Conservation (phyloP, 2,329 filamentous ascomycete genomes). For the Penicillium capsulatum region DNA sequence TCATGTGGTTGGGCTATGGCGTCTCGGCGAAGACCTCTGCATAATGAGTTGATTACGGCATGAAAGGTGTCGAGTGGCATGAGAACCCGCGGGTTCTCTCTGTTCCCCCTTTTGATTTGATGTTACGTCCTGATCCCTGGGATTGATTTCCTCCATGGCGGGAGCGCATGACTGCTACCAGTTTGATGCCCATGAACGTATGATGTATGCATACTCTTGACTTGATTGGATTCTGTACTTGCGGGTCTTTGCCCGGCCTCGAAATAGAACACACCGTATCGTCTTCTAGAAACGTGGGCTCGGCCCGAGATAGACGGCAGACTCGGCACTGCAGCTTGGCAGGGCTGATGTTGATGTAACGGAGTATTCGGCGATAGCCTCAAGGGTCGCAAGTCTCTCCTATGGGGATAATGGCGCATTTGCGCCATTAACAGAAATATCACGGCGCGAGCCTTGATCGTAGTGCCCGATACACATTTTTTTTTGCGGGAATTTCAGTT, state of each 20-base stretch:
- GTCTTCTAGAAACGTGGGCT: too few relatives aligned
- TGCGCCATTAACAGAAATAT: too few relatives aligned
- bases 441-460: too few relatives aligned
- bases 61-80: constrained; percentile 12
- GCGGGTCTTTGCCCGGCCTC: too few relatives aligned
- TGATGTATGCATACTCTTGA: constrained; percentile 36
- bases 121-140: constrained; percentile 15
- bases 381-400: too few relatives aligned
- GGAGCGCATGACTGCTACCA: constrained; percentile 20
- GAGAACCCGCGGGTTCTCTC: constrained; percentile 7
- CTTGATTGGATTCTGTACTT: constrained; percentile 14
- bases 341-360: background rate
- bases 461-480: background rate
- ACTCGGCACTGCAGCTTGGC: too few relatives aligned
- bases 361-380: too few relatives aligned
- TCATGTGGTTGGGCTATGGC: constrained; percentile 9
- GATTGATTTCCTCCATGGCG: constrained; percentile 13
- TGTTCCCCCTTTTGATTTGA: constrained; percentile 1
- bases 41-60: constrained; percentile 18
- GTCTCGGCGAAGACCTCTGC: constrained; percentile 10
- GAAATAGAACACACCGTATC: too few relatives aligned
- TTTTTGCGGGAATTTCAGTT: constrained; percentile 8
- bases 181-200: constrained; percentile 28
- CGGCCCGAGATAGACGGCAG: too few relatives aligned
- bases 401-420: too few relatives aligned